These are phyloP conservation scores for Ganoderma meredithae DNA, from an alignment of 1,284 basidiomycete species.

Conservation along the genomic window DNA sequence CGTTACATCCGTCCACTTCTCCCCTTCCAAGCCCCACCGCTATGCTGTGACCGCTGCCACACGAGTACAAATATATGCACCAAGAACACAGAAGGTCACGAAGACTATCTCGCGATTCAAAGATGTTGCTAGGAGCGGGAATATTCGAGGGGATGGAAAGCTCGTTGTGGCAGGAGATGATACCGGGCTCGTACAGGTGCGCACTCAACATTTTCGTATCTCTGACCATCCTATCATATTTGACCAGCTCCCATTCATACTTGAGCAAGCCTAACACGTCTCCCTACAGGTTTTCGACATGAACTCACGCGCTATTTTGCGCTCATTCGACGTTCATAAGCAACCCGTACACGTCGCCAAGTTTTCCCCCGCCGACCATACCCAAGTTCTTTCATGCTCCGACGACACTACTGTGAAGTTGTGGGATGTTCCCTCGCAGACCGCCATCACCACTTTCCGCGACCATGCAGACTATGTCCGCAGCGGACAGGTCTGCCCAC, in stretches of 20 bases:
- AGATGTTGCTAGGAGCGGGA: slow-evolving; percentile 90
- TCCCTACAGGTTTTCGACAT: slow-evolving; percentile 87
- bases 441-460: slow-evolving; percentile 79
- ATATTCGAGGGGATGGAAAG: slow-evolving; percentile 92
- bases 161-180: slow-evolving; percentile 96
- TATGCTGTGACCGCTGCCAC: slow-evolving; percentile 97
- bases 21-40: slow-evolving; percentile 84
- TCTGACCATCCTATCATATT: background rate
- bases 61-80: slow-evolving; percentile 95
- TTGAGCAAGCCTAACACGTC: slow-evolving; percentile 6
- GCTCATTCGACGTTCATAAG: slow-evolving; percentile 92
- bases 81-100: slow-evolving; percentile 92
- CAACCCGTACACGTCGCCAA: slow-evolving; percentile 95
- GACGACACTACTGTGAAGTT: slow-evolving; percentile 95
- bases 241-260: too few relatives aligned
- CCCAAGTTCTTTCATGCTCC: slow-evolving; percentile 92
- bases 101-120: slow-evolving; percentile 98
- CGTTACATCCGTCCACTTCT: slow-evolving; percentile 92
- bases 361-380: slow-evolving; percentile 85
- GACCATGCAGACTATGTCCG: slow-evolving; percentile 97
- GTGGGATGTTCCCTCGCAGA: slow-evolving; percentile 96
- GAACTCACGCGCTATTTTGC: slow-evolving; percentile 91
- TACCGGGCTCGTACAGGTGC: slow-evolving; percentile 89
- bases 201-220: slow-evolving; percentile 17
- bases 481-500: slow-evolving; percentile 85